These are phyloP conservation scores for Martensiomyces pterosporus DNA, from an alignment of 192 early-diverging fungal genomes.

Conservation along the genomic window DNA sequence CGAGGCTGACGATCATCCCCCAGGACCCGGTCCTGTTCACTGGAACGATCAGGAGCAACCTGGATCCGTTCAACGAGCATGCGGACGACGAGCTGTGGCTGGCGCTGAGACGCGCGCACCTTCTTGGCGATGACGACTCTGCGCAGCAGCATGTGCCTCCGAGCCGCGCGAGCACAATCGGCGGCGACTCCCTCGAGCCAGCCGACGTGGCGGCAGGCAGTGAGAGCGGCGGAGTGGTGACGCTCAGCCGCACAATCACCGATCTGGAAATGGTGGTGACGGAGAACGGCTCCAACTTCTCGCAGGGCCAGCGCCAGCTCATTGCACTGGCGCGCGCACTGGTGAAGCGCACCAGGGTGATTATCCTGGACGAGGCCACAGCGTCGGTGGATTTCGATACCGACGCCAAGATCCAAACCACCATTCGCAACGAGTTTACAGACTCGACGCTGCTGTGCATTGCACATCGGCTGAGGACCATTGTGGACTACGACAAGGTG, in stretches of 20 bases:
- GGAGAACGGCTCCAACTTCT: conserved; percentile 72
- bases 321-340: conserved; percentile 80
- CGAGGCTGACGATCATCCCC: conserved; percentile 65
- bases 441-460: conserved; percentile 65
- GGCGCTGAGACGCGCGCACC: conserved; percentile 63
- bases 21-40: conserved; percentile 64
- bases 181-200: conserved; percentile 4
- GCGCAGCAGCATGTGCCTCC: background rate
- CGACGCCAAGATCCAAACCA: conserved; percentile 70
- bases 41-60: conserved; percentile 65
- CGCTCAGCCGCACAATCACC: conserved; percentile 32
- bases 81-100: conserved; percentile 60
- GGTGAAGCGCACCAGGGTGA: conserved; percentile 63
- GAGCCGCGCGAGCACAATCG: conserved; percentile 21
- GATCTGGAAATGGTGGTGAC: conserved; percentile 35
- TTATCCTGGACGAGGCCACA: conserved; percentile 74
- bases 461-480: conserved; percentile 72
- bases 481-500: conserved; percentile 72
- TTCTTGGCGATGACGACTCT: conserved; percentile 41
- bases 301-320: conserved; percentile 80
- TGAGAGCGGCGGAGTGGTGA: conserved; percentile 4
- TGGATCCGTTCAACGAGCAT: conserved; percentile 69
- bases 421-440: conserved; percentile 60
- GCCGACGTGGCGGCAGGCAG: background rate
- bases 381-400: conserved; percentile 78